Conservation (phyloP, 805 yeast species). For the Barnettozyma siamensis region DNA sequence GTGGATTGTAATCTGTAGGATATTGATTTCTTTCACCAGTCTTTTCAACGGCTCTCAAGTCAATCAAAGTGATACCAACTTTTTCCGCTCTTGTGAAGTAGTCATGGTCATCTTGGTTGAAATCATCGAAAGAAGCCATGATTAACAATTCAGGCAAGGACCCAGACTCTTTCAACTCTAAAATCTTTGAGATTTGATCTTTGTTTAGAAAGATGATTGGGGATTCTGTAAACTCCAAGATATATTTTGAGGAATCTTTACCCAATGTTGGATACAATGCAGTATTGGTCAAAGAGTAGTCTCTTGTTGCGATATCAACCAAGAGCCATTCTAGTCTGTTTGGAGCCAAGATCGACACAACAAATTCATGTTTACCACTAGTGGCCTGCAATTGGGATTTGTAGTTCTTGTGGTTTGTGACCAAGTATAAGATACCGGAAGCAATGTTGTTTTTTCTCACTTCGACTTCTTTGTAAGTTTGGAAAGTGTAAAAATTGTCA, state of each 20-base stretch:
- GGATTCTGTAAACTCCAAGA: conserved; percentile 43
- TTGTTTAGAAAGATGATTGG: conserved; percentile 45
- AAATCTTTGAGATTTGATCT: conserved; percentile 37
- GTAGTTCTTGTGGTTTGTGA: conserved; percentile 10
- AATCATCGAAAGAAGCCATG: conserved; percentile 50
- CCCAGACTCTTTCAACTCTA: conserved; percentile 22
- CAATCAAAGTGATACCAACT: conserved; percentile 32
- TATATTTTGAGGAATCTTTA: conserved; percentile 46
- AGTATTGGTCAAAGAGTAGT: conserved; percentile 40
- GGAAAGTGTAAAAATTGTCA: conserved; percentile 22
- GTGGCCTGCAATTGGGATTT: conserved; percentile 5
- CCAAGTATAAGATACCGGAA: conserved; percentile 33
- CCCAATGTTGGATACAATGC: conserved; percentile 42
- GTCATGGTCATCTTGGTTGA: conserved; percentile 30
- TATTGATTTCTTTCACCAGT: conserved; percentile 40
- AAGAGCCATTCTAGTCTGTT: conserved; percentile 56
- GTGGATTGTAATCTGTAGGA: conserved; percentile 35
- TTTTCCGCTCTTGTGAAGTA: conserved; percentile 28
- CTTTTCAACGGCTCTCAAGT: conserved; percentile 37
- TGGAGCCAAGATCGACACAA: conserved; percentile 40
- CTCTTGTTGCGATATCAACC: conserved; percentile 48
- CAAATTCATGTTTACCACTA: conserved; percentile 26
- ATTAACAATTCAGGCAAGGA: conserved; percentile 36
- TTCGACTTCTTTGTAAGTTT: conserved; percentile 28
- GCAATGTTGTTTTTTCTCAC: conserved; percentile 31